phyloP scores from a whole-genome alignment of 1,284 basidiomycete species.

The Phlebopus sp. region DNA sequence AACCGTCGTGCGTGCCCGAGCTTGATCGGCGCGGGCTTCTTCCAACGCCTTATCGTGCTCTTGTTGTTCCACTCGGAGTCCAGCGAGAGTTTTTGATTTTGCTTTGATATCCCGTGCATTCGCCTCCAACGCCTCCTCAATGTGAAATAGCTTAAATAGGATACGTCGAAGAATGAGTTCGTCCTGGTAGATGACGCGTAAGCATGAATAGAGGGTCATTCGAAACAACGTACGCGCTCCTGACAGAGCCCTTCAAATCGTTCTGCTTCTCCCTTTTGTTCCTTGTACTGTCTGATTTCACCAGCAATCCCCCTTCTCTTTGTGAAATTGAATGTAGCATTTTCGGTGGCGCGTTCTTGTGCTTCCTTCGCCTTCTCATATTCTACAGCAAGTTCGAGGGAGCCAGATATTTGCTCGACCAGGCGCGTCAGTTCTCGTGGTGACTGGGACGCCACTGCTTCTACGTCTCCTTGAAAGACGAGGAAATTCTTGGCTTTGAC shows the following conservation, averaged over 20 bases:
- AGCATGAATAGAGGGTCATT: slow-evolving; percentile 1
- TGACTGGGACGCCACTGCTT: slow-evolving; percentile 95
- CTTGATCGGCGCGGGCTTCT: slow-evolving; percentile 76
- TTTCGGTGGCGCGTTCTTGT: slow-evolving; percentile 89
- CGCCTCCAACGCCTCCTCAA: slow-evolving; percentile 76
- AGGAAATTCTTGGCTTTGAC: slow-evolving; percentile 99
- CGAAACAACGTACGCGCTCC: slow-evolving; percentile 53
- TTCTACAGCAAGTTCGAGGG: slow-evolving; percentile 82
- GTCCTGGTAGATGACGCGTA: slow-evolving; percentile 49
- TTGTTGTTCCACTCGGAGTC: slow-evolving; percentile 67
- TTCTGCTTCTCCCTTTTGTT: slow-evolving; percentile 93
- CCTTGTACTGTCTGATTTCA: slow-evolving; percentile 97
- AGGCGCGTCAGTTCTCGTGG: slow-evolving; percentile 86
- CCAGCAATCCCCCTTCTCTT: slow-evolving; percentile 91
- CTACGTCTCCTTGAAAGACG: slow-evolving; percentile 99
- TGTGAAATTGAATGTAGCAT: slow-evolving; percentile 90
- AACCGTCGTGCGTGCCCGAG: slow-evolving; percentile 70
- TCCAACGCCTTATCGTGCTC: slow-evolving; percentile 71
- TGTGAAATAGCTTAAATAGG: slow-evolving; percentile 89
- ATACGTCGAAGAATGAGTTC: slow-evolving; percentile 79
- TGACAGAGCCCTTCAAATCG: slow-evolving; percentile 79
- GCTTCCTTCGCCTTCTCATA: slow-evolving; percentile 89
- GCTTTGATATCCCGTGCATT: slow-evolving; percentile 69
- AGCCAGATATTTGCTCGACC: slow-evolving; percentile 95
- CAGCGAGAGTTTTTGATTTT: slow-evolving; percentile 68